These are phyloP conservation scores for Pezicula rhizophila DNA, from an alignment of 2,329 filamentous ascomycete genomes.

Conservation along the genomic window DNA sequence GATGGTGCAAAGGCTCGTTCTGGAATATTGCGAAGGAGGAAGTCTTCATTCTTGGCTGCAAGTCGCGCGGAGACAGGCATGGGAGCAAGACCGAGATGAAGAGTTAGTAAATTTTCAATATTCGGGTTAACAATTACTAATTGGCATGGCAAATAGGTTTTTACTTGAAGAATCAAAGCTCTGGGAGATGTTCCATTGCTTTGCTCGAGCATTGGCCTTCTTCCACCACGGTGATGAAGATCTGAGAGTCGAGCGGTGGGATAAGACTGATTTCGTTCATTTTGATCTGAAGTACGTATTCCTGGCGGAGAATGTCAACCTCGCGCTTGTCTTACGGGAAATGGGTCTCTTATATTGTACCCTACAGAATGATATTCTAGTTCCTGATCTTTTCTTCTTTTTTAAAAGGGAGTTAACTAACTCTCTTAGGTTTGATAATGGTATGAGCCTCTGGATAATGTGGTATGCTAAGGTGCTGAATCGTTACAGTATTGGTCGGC, in stretches of 20 bases:
- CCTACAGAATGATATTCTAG: too few relatives aligned
- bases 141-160: neutral
- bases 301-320: too few relatives aligned
- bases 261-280: neutral
- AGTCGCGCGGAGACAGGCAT: neutral
- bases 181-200: conserved; percentile 1
- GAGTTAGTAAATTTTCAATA: neutral
- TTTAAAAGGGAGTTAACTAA: too few relatives aligned
- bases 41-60: neutral
- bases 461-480: too few relatives aligned
- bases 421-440: too few relatives aligned
- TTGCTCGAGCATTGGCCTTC: neutral
- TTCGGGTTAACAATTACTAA: neutral
- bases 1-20: neutral
- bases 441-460: too few relatives aligned
- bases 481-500: too few relatives aligned
- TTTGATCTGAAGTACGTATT: conserved; percentile 1
- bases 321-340: neutral
- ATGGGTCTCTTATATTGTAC: neutral
- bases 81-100: too few relatives aligned
- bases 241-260: neutral
- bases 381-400: too few relatives aligned
- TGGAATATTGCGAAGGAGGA: neutral
- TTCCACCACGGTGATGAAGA: neutral
- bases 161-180: neutral